Conservation (phyloP, 177 flowering plant species). For the Telopea speciosissima region DNA sequence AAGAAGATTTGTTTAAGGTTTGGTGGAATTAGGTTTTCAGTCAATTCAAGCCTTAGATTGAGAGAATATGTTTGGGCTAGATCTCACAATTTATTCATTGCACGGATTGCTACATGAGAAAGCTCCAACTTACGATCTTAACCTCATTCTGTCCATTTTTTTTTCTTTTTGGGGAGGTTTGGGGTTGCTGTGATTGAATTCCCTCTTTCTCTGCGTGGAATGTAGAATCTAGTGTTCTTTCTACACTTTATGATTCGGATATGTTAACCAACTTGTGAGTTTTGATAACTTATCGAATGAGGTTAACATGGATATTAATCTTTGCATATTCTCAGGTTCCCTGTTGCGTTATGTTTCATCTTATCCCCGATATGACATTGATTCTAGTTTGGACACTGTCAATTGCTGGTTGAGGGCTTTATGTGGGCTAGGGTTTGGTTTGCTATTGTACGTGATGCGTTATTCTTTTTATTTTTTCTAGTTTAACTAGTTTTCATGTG, state of each 20-base stretch:
- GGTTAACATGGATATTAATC: neutral
- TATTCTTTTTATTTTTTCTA: neutral
- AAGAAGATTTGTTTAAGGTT: neutral
- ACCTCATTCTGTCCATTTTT: too few relatives aligned
- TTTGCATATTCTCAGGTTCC: neutral
- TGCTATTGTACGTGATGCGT: neutral
- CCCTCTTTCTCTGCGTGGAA: neutral
- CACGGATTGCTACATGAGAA: neutral
- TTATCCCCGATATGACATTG: neutral
- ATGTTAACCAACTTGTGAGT: neutral
- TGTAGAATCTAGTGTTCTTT: neutral
- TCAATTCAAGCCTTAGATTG: neutral
- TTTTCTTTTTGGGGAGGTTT: too few relatives aligned
- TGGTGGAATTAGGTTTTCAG: neutral
- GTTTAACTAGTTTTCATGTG: neutral
- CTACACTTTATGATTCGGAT: neutral
- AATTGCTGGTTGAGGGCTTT: neutral
- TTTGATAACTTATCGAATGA: neutral
- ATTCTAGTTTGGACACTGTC: neutral
- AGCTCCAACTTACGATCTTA: neutral
- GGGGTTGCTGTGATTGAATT: neutral
- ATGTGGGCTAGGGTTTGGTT: slow-evolving; percentile 7
- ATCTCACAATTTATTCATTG: neutral
- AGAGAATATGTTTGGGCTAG: neutral
- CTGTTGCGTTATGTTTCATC: neutral